Base-by-base conservation (phyloP, 2,329 filamentous ascomycete species). In the Raffaelea arxii region DNA sequence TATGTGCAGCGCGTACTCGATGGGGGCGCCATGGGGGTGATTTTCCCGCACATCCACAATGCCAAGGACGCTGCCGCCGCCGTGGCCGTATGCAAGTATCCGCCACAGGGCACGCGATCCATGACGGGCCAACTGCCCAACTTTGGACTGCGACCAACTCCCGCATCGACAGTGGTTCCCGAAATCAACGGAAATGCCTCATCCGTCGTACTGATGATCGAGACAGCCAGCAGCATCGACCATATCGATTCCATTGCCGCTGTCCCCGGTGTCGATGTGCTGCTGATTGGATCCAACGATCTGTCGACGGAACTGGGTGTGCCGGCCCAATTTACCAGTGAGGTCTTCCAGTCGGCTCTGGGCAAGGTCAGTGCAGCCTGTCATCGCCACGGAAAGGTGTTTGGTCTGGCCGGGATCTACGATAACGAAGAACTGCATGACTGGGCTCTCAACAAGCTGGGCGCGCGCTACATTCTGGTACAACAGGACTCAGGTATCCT, bases 1-100 rank as follows among this genome's bases (percentile, higher is more conserved):
- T 59, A 62, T 32, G 54, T 64, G 2, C 59, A 63, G 44, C 48
- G 55, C 10, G 59, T 62, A 2, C 47, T 64, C 16, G 62, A 64
- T 43, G 56, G 53, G 3, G 60, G 61, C 16, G 62, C 59, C 14
- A 58, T 58, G 55, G 60, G 58, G 1, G 52, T 62, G 9, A 52
- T 63, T 4, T 58, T 62, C n/a, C 60, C 59, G 0, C 60, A 61
- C 46, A 53, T 59, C 23, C 47, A 51, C 9, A 52, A 32, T 18
- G 44, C 44, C 6, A 54, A 54, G 10, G 56, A 60, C 11, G 58
- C 58, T 0, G 49, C 53, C 18, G 56, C 56, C 9, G 57, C 58
- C 2, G 56, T 60, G 3, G 49, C 52, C 1, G 55, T 55, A 1
- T 57, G 53, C 45, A 62, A 53, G 51, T 61, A 52, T 44, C 60